phyloP scores from a whole-genome alignment of 257 asterid genomes.

The Solanum dulcamara region DNA sequence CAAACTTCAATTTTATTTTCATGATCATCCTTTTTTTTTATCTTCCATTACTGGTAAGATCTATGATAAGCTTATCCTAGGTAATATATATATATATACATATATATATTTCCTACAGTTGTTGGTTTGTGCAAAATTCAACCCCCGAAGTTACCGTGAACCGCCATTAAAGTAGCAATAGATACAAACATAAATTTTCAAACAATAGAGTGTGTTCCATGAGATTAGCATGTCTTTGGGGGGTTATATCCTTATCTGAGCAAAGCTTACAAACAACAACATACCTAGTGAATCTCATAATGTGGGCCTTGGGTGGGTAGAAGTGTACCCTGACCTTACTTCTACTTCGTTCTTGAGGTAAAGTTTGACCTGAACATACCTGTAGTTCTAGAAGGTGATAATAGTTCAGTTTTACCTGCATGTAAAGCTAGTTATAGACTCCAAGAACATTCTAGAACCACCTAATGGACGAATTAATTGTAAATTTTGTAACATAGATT shows the following conservation, averaged over 20 bases:
- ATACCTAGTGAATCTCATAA: background rate
- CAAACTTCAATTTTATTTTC: background rate
- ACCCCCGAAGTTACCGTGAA: background rate
- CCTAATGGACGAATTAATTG: background rate
- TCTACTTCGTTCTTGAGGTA: background rate
- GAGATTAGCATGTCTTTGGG: background rate
- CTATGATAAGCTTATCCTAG: background rate
- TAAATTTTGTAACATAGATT: background rate
- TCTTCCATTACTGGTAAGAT: background rate
- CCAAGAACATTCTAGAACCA: background rate
- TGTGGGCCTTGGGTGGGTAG: background rate
- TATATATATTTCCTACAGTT: background rate
- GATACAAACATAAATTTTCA: background rate
- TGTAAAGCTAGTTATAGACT: background rate
- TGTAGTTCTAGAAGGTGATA: background rate
- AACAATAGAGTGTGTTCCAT: background rate
- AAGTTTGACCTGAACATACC: background rate
- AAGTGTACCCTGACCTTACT: background rate
- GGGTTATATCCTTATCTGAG: background rate
- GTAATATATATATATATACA: background rate
- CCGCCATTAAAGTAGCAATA: background rate
- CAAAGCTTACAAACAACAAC: background rate
- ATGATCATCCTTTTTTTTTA: background rate
- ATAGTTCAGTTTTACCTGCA: background rate
- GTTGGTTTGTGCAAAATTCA: background rate